Base-by-base conservation (phyloP, 2,329 filamentous ascomycete genomes). In the Ceratocystis alfenasii region DNA sequence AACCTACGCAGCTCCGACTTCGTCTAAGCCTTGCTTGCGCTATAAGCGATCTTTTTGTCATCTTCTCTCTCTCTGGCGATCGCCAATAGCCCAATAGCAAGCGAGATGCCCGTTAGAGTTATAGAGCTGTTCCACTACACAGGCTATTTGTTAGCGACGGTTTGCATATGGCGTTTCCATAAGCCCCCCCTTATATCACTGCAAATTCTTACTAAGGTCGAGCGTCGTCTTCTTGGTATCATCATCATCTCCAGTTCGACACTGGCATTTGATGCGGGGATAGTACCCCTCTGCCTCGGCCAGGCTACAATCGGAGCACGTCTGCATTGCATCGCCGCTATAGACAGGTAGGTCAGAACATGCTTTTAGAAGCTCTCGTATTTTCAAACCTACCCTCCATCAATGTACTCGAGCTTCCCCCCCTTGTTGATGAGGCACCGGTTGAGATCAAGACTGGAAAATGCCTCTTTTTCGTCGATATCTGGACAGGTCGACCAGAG, bases 111-210 rank as follows among this genome's bases (percentile, higher is more conserved):
- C 64, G 28, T 62, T 62, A 8, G 28, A 62, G 59, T 66, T 66
- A 17, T 53, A 63, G 5, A 66, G 25, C 36, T 66, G 64, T 17
- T 66, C 57, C 64, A 66, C 64, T 62, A 28, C 45, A 28, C 5
- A 4, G 28, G 17, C 50, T 55, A n/a, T 48, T 62, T 62, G 30
- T 28, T 20, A 36, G 22, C 22, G 8, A 25, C 12, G 15, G 8
- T n/a, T 36, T 17, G 48, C 12, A 36, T 6, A 25, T n/a, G 3
- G 20, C n/a, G 5, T 33, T 12, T 22, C 8, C 33, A 12, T 12
- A 20, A 25, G 20, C 48, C 20, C 6, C 20, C n/a, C 7, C 45
- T 15, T 7, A 50, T 25, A 48, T 25, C 1, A 61, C 57, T 41
- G 36, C 10, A 4, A 12, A 41, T 41, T 15, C 36, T 65, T 62